Conservation (phyloP, 352 stramenopile genomes). For the Phytophthora citrophthora region DNA sequence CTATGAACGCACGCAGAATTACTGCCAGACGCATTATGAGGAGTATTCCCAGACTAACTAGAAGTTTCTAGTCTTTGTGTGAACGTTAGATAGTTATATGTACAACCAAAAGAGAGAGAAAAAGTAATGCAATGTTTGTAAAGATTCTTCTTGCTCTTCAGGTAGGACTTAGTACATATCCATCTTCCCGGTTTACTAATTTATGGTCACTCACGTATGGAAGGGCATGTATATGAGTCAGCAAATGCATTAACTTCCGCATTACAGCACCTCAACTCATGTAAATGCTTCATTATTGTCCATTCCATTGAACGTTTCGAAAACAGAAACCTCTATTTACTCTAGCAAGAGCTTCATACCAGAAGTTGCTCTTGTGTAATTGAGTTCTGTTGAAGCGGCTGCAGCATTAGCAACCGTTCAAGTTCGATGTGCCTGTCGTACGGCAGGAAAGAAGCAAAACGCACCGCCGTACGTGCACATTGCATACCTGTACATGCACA, state of each 20-base stretch:
- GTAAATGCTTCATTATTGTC: slow-evolving; percentile 1
- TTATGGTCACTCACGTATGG: too few species aligned
- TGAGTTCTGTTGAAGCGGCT: slow-evolving; percentile 24
- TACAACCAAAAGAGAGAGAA: slow-evolving; percentile 21
- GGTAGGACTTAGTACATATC: too few species aligned
- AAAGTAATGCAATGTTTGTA: background rate
- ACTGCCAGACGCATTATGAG: slow-evolving; percentile 58
- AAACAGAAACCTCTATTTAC: background rate
- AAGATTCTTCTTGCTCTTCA: background rate
- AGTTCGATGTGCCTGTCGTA: background rate
- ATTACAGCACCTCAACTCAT: slow-evolving; percentile 3
- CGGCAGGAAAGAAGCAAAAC: background rate
- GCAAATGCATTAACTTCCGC: background rate
- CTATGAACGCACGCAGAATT: slow-evolving; percentile 69
- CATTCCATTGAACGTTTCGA: slow-evolving; percentile 1
- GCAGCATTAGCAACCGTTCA: slow-evolving; percentile 24
- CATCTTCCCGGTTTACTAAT: too few species aligned
- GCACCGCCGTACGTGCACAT: background rate
- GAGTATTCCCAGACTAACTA: slow-evolving; percentile 24
- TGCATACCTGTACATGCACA: too few species aligned
- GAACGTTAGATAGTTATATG: slow-evolving; percentile 32
- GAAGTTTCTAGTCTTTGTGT: background rate
- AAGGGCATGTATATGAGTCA: slow-evolving; percentile 10
- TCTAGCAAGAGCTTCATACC: too few species aligned
- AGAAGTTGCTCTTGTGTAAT: background rate